Percentiles rank a stretch among this genome's conserved stretches.
Conservation (phyloP, 345 rosid genomes). For the thale cress (Arabidopsis thaliana) region DNA sequence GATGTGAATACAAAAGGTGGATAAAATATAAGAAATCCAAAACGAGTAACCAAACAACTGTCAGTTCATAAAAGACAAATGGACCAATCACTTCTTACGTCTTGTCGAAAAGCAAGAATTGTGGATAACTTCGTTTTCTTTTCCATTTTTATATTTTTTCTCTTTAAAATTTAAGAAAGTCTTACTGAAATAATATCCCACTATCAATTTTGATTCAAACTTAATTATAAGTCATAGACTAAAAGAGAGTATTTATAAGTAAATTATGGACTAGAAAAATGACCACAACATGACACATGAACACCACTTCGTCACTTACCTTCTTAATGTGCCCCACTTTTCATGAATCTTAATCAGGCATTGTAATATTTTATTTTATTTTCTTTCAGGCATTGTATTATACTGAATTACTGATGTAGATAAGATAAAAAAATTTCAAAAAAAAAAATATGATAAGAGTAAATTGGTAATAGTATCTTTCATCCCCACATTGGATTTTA, state of each 20-base stretch:
- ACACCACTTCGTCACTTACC: constrained; percentile 31
- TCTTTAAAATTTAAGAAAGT: background rate
- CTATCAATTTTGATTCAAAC: background rate
- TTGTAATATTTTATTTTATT: background rate
- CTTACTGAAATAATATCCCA: constrained; percentile 9
- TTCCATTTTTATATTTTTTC: background rate
- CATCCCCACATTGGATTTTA: constrained; percentile 19
- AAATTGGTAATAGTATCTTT: background rate
- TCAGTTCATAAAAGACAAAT: constrained; percentile 45
- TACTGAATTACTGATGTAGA: no score
- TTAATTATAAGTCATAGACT: background rate
- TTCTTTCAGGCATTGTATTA: no score
- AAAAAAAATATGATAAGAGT: background rate
- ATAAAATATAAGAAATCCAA: constrained; percentile 1
- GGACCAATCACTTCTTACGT: constrained; percentile 44
- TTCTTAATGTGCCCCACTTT: constrained; percentile 29
- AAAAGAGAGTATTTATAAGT: background rate
- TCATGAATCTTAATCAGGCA: constrained; percentile 21
- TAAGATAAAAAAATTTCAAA: no score
- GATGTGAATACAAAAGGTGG: constrained; percentile 8
- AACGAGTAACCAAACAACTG: constrained; percentile 46
- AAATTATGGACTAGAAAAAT: background rate
- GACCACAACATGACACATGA: constrained; percentile 26
- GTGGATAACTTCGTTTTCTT: constrained; percentile 37
- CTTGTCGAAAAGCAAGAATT: constrained; percentile 34